Conservation (phyloP, 352 stramenopile genomes). For the Phytophthora capsici region DNA sequence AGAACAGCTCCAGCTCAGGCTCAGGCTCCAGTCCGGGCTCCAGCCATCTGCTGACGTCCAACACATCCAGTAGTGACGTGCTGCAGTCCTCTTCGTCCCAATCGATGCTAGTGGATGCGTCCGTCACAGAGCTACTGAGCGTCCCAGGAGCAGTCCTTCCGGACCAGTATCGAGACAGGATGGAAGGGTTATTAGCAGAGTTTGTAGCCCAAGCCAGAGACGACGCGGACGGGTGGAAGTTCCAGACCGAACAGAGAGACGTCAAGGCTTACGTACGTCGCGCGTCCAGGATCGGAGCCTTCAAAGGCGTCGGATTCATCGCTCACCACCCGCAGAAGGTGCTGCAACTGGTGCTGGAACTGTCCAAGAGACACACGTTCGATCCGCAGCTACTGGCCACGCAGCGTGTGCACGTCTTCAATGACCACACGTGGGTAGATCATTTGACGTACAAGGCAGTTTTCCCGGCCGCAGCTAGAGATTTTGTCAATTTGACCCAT, state of each 20-base stretch:
- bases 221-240: constrained; percentile 63
- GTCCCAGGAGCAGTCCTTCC: constrained; percentile 45
- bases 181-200: constrained; percentile 68
- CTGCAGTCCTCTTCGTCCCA: constrained; percentile 36
- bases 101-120: constrained; percentile 36
- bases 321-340: constrained; percentile 57
- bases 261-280: constrained; percentile 64
- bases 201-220: constrained; percentile 61
- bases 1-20: constrained; percentile 11
- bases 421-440: constrained; percentile 78
- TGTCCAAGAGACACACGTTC: constrained; percentile 50
- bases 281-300: constrained; percentile 49
- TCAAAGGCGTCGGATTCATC: constrained; percentile 69
- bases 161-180: constrained; percentile 38
- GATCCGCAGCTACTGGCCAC: constrained; percentile 65
- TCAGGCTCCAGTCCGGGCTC: constrained; percentile 17
- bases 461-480: constrained; percentile 57
- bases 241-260: constrained; percentile 61
- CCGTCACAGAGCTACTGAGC: constrained; percentile 39
- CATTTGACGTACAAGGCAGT: constrained; percentile 74
- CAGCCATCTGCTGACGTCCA: not conserved
- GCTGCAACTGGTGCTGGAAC: constrained; percentile 63
- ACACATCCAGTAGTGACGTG: constrained; percentile 28
- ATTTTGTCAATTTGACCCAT: constrained; percentile 78
- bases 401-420: constrained; percentile 60